A percentile compares a stretch with the other conserved stretches of the same genome.
Evolutionary conservation across 805 yeast species (phyloP).

Genomic region (Ogataea pini): DNA sequence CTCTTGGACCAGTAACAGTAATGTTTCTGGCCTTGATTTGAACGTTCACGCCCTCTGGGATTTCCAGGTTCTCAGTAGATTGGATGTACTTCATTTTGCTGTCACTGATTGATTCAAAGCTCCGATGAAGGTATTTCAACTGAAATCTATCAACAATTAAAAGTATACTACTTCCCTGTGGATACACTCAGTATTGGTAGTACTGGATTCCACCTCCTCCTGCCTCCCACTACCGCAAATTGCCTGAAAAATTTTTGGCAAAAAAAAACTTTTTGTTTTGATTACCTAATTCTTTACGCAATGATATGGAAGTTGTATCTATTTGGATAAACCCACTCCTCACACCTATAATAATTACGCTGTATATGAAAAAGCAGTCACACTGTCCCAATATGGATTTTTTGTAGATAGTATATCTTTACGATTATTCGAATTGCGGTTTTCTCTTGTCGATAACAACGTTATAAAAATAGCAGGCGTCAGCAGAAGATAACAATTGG

Average conservation of each 20-base stretch:
- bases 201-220: not conserved
- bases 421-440: not conserved
- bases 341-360: not conserved
- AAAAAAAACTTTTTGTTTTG: conserved; percentile 6
- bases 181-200: not conserved
- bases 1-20: conserved; percentile 97
- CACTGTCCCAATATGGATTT: conserved; percentile 14
- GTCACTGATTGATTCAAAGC: not conserved
- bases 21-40: conserved; percentile 87
- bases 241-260: conserved; percentile 9
- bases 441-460: not conserved
- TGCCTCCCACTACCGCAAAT: not conserved
- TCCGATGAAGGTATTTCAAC: not conserved
- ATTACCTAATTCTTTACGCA: conserved; percentile 5
- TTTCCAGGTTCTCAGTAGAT: conserved; percentile 56
- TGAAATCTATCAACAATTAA: not conserved
- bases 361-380: conserved; percentile 17
- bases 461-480: not conserved
- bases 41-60: conserved; percentile 93
- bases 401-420: conserved; percentile 11
- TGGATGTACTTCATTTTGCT: conserved; percentile 58
- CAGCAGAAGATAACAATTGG: too few species aligned
- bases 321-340: not conserved
- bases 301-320: not conserved
- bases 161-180: not conserved